Base-by-base conservation (phyloP, 106 monocot genomes). In the Allium sativum region DNA sequence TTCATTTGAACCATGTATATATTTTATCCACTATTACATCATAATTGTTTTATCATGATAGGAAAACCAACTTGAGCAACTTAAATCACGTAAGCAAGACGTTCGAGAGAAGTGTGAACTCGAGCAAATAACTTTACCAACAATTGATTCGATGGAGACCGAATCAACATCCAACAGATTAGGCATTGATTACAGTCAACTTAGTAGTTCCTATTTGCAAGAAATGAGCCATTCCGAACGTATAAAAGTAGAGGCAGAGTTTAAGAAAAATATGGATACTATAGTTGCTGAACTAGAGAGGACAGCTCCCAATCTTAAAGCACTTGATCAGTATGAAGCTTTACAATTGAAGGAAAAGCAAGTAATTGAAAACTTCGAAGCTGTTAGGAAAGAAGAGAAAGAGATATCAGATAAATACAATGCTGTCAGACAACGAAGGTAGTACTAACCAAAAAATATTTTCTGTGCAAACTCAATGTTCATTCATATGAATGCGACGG, bases 301-400 rank as follows among this genome's bases (percentile, higher is more conserved):
- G 10, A 92, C 92, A 22, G 88, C 88, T 70, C 98, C 98, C 0
- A 98, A 98, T 53, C 67, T 98, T 51, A 98, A 91, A 81, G 98
- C 98, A 52, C 67, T 98, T 16, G 98, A 98, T 66, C 98, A 98
- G 53, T 98, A 98, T 67, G 98, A 98, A 62, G 82, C 71, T 68
- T 69, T 98, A 20, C 88, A 76, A 70, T 78, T 65, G 46, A 92
- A 83, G 62, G 98, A 98, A 67, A 92, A 74, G 61, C 82, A 88
- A 61, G 82, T 85, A 42, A 74, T 62, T 44, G 80, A 82, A 66
- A 88, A 80, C 60, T 98, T 80, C 83, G 98, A 98, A 83, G 80
- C 71, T 20, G 71, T 69, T 21, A 82, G 88, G 20, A 92, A 78
- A 59, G 82, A 92, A 70, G 98, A 88, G 74, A 88, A 83, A 70